Percentiles rank a stretch among this genome's conserved stretches.
Conservation (phyloP, 257 asterid species). For the Lantana camara region DNA sequence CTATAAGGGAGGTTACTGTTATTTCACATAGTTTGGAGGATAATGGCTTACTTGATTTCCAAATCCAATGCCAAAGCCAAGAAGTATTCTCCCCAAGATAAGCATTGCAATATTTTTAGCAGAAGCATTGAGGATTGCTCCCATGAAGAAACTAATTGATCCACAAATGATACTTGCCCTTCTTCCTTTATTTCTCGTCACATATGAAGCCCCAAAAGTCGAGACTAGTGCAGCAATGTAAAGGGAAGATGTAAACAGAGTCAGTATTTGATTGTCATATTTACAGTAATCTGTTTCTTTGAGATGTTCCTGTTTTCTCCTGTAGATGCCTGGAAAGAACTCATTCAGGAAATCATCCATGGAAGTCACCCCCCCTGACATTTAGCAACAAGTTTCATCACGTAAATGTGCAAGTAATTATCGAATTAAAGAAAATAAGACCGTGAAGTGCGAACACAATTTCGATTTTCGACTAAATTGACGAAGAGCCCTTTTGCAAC, state of each 20-base stretch:
- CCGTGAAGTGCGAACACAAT: neutral
- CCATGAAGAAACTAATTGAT: constrained; percentile 60
- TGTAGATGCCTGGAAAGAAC: constrained; percentile 65
- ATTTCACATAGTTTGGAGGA: neutral
- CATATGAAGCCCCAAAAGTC: constrained; percentile 63
- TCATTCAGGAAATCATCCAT: constrained; percentile 78
- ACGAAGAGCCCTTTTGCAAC: neutral
- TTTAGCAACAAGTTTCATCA: neutral
- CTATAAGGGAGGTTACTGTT: too few relatives aligned
- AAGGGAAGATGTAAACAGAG: constrained; percentile 79
- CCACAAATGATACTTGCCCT: constrained; percentile 67
- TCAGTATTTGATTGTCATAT: constrained; percentile 71
- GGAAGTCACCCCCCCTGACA: constrained; percentile 78
- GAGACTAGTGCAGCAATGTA: constrained; percentile 70
- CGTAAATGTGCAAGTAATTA: neutral
- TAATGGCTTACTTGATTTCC: constrained; percentile 67
- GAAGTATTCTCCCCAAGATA: constrained; percentile 68
- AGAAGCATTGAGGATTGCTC: constrained; percentile 65
- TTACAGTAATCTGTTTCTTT: constrained; percentile 77
- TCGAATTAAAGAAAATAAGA: neutral
- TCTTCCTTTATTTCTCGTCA: constrained; percentile 65
- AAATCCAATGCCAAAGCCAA: constrained; percentile 83
- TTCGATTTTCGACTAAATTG: neutral
- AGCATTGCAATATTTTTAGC: constrained; percentile 66
- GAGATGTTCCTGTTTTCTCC: constrained; percentile 55